Evolutionary conservation across 2,329 filamentous ascomycete species (phyloP), one percentile per base, ranked within the genome.

Genomic region (Diplodia mutila): DNA sequence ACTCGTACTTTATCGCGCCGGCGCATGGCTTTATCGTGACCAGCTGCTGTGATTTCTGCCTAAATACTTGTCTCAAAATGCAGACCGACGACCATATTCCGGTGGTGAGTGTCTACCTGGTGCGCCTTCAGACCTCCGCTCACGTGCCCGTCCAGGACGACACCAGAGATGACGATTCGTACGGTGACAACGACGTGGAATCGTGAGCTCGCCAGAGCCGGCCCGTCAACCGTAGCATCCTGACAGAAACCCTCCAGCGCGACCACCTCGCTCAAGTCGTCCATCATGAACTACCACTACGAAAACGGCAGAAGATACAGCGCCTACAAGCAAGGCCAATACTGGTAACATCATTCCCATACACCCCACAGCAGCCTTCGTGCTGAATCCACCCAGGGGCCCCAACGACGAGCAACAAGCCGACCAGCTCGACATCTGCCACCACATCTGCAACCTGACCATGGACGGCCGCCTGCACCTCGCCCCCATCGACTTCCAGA

Each of bases 391-490:
- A 1, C 39, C 39, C 16, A 77, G 74, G 75, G 37, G 18, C 27
- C 59, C 77, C 68, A 79, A 79, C 70, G 78, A 79, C 72, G 78
- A 79, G 61, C 72, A 74, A 37, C 76, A 78, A 69, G 75, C 77
- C 65, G 78, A 80, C 70, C 76, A 77, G 39, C 67, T 68, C 12
- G 78, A 79, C 69, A 74, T 80, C 16, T 71, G 78, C 53, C 77
- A 79, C 71, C 76, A 78, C 73, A 76, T 79, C 63, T 78, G 74
- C 70, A 73, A 74, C 37, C 72, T 79, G 34, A 72, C 77, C 53
- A 72, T 80, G 29, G 72, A 71, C 61, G 77, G 76, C 39, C 76
- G 76, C 57, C 76, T 79, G 16, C 75, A 75, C 73, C 71, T 75
- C 32, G 76, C 76, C 12, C 78, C 78, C 25, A 69, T 79, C n/a